Evolutionary conservation across 2,329 filamentous ascomycete species (phyloP).

Genomic region (Aspergillus fischeri): DNA sequence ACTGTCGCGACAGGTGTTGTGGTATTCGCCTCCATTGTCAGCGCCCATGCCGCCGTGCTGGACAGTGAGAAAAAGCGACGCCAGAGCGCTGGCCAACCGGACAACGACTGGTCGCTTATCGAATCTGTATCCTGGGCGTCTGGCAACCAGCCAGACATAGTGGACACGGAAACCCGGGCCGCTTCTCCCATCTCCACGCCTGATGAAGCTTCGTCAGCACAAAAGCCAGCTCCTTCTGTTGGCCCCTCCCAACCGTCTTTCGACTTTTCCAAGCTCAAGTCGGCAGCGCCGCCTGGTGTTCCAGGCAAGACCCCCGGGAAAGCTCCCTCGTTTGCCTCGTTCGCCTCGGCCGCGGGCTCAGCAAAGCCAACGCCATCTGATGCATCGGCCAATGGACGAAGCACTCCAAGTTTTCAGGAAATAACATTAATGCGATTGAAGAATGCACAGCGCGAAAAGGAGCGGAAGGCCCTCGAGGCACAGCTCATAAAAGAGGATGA

Average conservation of each 20-base stretch:
- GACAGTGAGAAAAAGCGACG: conserved; percentile 42
- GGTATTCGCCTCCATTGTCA: conserved; percentile 55
- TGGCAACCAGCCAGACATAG: conserved; percentile 50
- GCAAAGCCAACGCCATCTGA: conserved; percentile 25
- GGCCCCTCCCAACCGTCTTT: conserved; percentile 25
- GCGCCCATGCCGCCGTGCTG: conserved; percentile 53
- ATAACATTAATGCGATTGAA: conserved; percentile 54
- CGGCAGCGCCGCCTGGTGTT: conserved; percentile 13
- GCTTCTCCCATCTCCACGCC: conserved; percentile 12
- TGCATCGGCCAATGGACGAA: conserved; percentile 21
- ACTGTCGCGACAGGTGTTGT: conserved; percentile 52
- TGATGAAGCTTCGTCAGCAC: conserved; percentile 21
- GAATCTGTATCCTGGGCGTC: conserved; percentile 55
- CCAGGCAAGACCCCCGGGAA: conserved; percentile 26
- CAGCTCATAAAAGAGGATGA: conserved; percentile 50
- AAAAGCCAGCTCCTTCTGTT: conserved; percentile 9
- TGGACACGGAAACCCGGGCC: conserved; percentile 7
- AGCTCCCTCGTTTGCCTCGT: conserved; percentile 41
- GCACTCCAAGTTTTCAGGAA: conserved; percentile 41
- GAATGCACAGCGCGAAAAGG: conserved; percentile 52
- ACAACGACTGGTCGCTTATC: conserved; percentile 45
- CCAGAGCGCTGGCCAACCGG: conserved; percentile 22
- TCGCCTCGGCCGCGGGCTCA: conserved; percentile 28
- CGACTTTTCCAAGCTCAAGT: conserved; percentile 33
- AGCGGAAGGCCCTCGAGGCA: conserved; percentile 51